Base-by-base conservation (phyloP, 805 yeast genomes). In the Candida yuanshanica region DNA sequence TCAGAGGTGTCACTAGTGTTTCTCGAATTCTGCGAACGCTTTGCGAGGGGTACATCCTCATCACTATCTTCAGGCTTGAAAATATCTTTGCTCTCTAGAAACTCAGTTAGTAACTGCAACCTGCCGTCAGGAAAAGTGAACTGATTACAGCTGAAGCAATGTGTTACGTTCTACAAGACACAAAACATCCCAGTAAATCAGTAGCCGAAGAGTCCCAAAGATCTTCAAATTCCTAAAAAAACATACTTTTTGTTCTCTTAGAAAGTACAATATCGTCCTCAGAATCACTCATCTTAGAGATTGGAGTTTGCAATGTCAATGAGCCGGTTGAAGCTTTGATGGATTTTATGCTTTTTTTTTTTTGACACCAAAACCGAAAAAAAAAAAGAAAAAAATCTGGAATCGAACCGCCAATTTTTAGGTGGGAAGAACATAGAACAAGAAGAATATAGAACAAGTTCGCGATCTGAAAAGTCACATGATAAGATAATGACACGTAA, bases 181-280 rank as follows among this genome's bases (percentile, higher is more conserved):
- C 9, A 9, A 29, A 20, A n/a, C 7, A 4, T 16, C 12, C 20
- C 20, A 20, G 7, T n/a, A n/a, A n/a, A 11, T 9, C 14, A 25
- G 29, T 16, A 21, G 25, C 20, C 7, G 20, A 9, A 25, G 29
- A 3, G 16, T 25, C 13, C 14, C 34, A 31, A 23, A 31, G 6
- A 31, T 3, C 14, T 7, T n/a, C 22, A 31, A n/a, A 5, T 18
- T 13, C 3, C 9, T 3, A 12, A 20, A 11, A 20, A 27, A 23
- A 53, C 60, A 16, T 37, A 52, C 60, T 38, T 38, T 35, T 51
- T 13, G 18, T 31, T 43, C 58, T 48, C 32, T 50, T 52, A 8
- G 58, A 42, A 12, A 56, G 52, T 7, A 45, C 60, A 14, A 61
- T 42, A 33, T 59, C 65, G 34, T 60, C 65, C n/a, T 64, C 68